Evolutionary conservation across 257 asterid genomes (phyloP).

Genomic region (Prunella vulgaris): DNA sequence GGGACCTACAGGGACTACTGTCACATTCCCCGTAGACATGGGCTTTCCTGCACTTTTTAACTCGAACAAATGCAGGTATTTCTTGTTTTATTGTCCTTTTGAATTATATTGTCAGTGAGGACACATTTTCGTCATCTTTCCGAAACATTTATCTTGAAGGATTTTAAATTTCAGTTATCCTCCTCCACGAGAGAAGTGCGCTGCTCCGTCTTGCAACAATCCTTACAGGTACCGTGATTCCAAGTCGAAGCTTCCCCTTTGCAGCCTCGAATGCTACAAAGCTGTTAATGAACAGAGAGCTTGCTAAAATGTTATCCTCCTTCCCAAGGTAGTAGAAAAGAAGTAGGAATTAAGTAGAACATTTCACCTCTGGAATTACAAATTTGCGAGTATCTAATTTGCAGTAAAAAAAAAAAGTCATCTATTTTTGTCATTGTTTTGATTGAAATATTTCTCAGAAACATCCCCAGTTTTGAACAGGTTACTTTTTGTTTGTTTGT

Average conservation of each 20-base stretch:
- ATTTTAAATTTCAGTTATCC: slow-evolving; percentile 66
- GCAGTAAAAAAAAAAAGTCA: neutral
- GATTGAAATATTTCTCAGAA: neutral
- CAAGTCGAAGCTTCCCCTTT: slow-evolving; percentile 83
- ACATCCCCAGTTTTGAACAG: neutral
- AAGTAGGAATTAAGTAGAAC: neutral
- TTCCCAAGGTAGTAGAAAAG: slow-evolving; percentile 17
- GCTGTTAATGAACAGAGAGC: slow-evolving; percentile 55
- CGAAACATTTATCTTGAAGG: neutral
- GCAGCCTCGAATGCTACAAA: slow-evolving; percentile 94
- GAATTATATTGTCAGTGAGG: neutral
- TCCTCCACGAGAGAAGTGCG: slow-evolving; percentile 87
- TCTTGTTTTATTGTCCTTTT: neutral
- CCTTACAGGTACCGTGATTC: slow-evolving; percentile 94
- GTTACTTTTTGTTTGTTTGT: no score
- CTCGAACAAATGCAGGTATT: slow-evolving; percentile 53
- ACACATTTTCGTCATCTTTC: neutral
- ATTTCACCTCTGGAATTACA: slow-evolving; percentile 14
- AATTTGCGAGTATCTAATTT: neutral
- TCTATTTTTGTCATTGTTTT: neutral
- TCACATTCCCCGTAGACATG: slow-evolving; percentile 73
- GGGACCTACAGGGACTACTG: slow-evolving; percentile 82
- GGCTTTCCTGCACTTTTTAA: slow-evolving; percentile 73
- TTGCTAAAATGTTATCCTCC: slow-evolving; percentile 31
- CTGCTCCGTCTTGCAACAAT: slow-evolving; percentile 76